Evolutionary conservation across 1,284 basidiomycete species (phyloP), one percentile per base, ranked within the genome.

Genomic region (Athelia sp.): DNA sequence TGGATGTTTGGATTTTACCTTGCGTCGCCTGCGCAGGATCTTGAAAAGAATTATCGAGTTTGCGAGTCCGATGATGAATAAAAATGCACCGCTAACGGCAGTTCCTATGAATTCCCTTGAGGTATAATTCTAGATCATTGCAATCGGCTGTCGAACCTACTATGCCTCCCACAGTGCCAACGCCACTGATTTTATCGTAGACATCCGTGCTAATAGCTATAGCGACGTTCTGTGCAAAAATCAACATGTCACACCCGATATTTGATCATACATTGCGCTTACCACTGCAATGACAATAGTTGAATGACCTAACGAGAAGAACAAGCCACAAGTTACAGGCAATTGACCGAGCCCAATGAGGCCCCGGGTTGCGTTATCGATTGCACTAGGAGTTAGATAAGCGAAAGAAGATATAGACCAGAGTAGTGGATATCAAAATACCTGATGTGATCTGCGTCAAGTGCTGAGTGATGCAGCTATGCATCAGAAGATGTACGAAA

Each of bases 371-470:
- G 90, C 90, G 62, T 94, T 94, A 66, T 94, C 92, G 51, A 94
- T 95, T 1, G 91, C 91, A 58, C 87, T 87, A 29, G 4, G 26
- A 29, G n/a, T 29, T 13, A 29, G 26, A 6, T 29, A 4, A 29
- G 26, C 26, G 26, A 29, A 6, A 18, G 42, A 46, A 32, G 32
- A 48, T 43, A 46, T 26, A 23, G 31, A 48, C 22, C 31, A 35
- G 24, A 54, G 13, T 4, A 42, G n/a, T 43, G 44, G 29, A 46
- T 21, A 36, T 10, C 36, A n/a, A n/a, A n/a, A n/a, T 55, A 87
- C 86, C 85, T 91, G 62, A 94, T 93, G 64, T 95, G 92, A 69
- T 94, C 92, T 3, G 91, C 91, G 58, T 94, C 92, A 34, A 94
- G 75, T 1, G 84, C 91, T 87, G 50, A 21, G 19, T 8, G 6